Evolutionary conservation across 2,329 filamentous ascomycete species (phyloP).

Genomic region (Fusarium sp.): DNA sequence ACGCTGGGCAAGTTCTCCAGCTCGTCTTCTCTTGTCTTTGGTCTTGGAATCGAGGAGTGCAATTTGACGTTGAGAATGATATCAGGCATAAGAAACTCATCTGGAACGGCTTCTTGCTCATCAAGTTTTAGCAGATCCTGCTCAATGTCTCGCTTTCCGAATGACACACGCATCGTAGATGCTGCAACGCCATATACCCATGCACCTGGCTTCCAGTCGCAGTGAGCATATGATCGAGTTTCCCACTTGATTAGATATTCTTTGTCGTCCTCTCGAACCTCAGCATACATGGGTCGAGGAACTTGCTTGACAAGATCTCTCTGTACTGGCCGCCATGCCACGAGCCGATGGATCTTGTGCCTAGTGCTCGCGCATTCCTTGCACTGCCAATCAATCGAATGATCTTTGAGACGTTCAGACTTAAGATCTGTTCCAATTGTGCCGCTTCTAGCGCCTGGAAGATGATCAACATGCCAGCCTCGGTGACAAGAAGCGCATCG

Average conservation of each 20-base stretch:
- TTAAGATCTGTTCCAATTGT: conserved; percentile 53
- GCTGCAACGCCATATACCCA: conserved; percentile 85
- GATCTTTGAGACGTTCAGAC: conserved; percentile 75
- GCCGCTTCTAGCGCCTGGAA: conserved; percentile 66
- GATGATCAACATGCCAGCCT: conserved; percentile 86
- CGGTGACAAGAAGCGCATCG: conserved; percentile 83
- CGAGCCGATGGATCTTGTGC: conserved; percentile 79
- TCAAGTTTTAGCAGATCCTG: conserved; percentile 73
- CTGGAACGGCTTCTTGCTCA: conserved; percentile 83
- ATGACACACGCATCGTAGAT: conserved; percentile 76
- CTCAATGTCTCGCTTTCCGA: conserved; percentile 76
- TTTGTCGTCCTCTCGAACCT: conserved; percentile 74
- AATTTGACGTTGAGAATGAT: conserved; percentile 86
- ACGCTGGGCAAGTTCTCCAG: conserved; percentile 79
- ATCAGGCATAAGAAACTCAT: conserved; percentile 87
- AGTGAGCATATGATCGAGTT: conserved; percentile 82
- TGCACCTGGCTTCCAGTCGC: conserved; percentile 86
- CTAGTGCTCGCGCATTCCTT: conserved; percentile 77
- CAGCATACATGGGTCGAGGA: conserved; percentile 53
- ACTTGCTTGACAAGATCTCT: conserved; percentile 8
- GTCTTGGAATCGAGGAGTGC: conserved; percentile 59
- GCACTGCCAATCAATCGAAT: conserved; percentile 82
- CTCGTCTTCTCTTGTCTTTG: conserved; percentile 76
- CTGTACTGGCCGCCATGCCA: conserved; percentile 85
- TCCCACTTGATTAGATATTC: conserved; percentile 96